Conservation (phyloP, 768 basidiomycete species). For the Myochromella boudieri region DNA sequence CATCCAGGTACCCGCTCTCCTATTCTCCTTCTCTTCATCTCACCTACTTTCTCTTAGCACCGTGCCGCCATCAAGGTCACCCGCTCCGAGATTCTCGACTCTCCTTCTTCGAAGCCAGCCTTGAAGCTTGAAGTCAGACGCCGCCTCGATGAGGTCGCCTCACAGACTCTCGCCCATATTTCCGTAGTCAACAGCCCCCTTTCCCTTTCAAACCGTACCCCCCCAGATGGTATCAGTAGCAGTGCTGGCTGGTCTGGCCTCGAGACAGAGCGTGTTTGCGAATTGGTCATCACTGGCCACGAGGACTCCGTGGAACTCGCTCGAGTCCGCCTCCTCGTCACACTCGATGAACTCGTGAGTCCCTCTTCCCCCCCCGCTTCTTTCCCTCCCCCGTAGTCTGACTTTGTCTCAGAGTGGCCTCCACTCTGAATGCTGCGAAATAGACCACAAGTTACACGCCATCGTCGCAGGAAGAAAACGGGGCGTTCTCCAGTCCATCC, state of each 20-base stretch:
- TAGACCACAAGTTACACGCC: conserved; percentile 91
- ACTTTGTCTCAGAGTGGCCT: conserved; percentile 70
- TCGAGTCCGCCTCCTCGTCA: conserved; percentile 85
- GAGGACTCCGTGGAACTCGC: conserved; percentile 91
- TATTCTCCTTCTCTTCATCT: conserved; percentile 14
- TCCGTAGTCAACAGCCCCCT: conserved; percentile 88
- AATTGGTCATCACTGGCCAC: conserved; percentile 86
- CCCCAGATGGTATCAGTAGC: conserved; percentile 74
- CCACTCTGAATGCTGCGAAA: conserved; percentile 88
- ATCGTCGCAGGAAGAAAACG: conserved; percentile 92
- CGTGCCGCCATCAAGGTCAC: conserved; percentile 87
- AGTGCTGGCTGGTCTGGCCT: conserved; percentile 86
- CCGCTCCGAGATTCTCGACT: conserved; percentile 91
- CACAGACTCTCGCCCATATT: conserved; percentile 89
- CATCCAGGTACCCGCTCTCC: conserved; percentile 56
- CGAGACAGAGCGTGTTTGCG: conserved; percentile 92
- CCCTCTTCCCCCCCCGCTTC: neutral
- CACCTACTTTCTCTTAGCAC: conserved; percentile 48
- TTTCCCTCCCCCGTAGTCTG: conserved; percentile 5
- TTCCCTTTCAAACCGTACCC: conserved; percentile 70
- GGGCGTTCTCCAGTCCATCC: conserved; percentile 82
- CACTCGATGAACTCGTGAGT: conserved; percentile 92
- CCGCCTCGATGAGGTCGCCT: conserved; percentile 91
- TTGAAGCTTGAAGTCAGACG: conserved; percentile 82
- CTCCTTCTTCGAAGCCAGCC: conserved; percentile 71